Evolutionary conservation across 1,284 basidiomycete species (phyloP).

Genomic region (Ceratorhiza oryzae-sativae): DNA sequence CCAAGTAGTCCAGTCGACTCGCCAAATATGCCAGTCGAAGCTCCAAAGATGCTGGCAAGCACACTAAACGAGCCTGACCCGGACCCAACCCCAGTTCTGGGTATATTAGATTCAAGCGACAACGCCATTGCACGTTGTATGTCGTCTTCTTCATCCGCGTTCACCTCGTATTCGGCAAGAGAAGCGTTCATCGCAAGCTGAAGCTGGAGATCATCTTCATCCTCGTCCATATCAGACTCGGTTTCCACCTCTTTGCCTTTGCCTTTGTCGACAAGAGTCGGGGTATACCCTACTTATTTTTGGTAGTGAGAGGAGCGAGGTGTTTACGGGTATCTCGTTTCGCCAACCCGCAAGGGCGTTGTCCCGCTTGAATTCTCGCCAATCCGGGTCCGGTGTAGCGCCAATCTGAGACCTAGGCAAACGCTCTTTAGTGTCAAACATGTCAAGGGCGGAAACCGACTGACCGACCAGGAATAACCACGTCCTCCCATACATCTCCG

Average conservation of each 20-base stretch:
- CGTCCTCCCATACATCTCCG: constrained; percentile 79
- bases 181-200: constrained; percentile 9
- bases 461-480: constrained; percentile 61
- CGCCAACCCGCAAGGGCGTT: constrained; percentile 72
- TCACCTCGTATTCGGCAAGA: neutral
- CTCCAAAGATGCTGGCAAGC: neutral
- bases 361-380: constrained; percentile 69
- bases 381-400: constrained; percentile 63
- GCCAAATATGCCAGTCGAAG: constrained; percentile 26
- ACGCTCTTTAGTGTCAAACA: constrained; percentile 14
- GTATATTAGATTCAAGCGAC: neutral
- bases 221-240: constrained; percentile 46
- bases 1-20: constrained; percentile 22
- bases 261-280: constrained; percentile 55
- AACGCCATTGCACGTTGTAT: constrained; percentile 26
- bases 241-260: constrained; percentile 49
- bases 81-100: neutral
- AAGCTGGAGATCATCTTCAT: constrained; percentile 40
- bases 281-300: constrained; percentile 48
- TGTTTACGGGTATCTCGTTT: constrained; percentile 62
- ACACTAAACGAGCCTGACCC: neutral
- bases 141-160: constrained; percentile 43
- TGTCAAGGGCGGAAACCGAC: constrained; percentile 46
- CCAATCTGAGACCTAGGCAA: constrained; percentile 49
- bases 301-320: constrained; percentile 42